Base-by-base conservation (phyloP, 2,329 filamentous ascomycete species). In the Neophaeococcomyces mojaviensis region DNA sequence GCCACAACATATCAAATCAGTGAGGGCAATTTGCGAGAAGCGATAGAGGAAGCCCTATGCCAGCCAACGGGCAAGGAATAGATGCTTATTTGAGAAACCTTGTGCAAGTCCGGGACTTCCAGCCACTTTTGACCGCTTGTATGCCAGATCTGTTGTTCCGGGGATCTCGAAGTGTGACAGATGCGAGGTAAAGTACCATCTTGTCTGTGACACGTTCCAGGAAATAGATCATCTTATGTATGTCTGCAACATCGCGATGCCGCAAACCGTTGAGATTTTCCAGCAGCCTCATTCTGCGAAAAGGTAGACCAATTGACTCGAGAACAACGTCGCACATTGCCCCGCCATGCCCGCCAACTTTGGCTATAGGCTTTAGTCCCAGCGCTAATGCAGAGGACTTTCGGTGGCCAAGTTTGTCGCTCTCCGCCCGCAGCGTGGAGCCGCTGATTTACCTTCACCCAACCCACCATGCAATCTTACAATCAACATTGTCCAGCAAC, bases 231-330 rank as follows among this genome's bases (percentile, higher is more conserved):
- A 24, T 13, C 13, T 24, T 31, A 33, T 32, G 39, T 41, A 32
- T 6, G 26, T 41, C 15, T 26, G 22, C 18, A 19, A 26, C 39
- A 31, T 24, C 15, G n/a, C 22, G 32, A 26, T 41, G 39, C 39
- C 19, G n/a, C 18, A 19, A 16, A 3, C 39, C 39, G 39, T 41
- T 41, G 39, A 28, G 26, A 24, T 41, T 4, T 26, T 26, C 9
- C n/a, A 20, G 15, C 37, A 26, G 39, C 39, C 39, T 41, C 39
- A 41, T 32, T 41, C 18, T 41, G 16, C 24, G 30, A 31, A 20
- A 15, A 18, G 19, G 15, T 15, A 20, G n/a, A 20, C 37, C 35
- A 38, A 38, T 38, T 15, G 9, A 18, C n/a, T 9, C 13, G 16
- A n/a, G 16, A 38, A 22, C 35, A 19, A 20, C 24, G 35, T 22